phyloP scores from a whole-genome alignment of 495 filamentous ascomycete species.

The Aspergillus nidulans region DNA sequence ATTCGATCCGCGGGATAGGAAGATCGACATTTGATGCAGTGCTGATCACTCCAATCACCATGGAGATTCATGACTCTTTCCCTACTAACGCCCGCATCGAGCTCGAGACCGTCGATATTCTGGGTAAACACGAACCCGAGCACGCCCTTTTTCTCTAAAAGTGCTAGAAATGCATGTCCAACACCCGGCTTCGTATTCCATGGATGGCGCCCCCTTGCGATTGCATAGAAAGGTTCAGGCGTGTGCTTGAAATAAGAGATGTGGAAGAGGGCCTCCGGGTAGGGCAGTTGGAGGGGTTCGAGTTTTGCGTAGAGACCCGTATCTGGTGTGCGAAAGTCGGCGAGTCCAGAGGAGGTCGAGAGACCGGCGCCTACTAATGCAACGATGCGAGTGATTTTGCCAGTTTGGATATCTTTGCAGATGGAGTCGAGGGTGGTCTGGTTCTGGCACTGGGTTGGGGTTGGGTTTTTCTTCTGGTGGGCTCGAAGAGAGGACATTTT shows the following conservation, averaged over 20 bases:
- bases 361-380: conserved; percentile 28
- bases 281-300: conserved; percentile 69
- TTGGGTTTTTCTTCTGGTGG: neutral
- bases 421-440: conserved; percentile 12
- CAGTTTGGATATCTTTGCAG: conserved; percentile 17
- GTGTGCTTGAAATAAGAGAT: conserved; percentile 73
- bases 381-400: conserved; percentile 20
- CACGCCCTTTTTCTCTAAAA: conserved; percentile 64
- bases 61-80: conserved; percentile 78
- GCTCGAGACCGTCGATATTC: conserved; percentile 87
- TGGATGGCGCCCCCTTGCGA: conserved; percentile 80
- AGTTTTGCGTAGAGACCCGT: conserved; percentile 81
- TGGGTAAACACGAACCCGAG: conserved; percentile 82
- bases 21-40: conserved; percentile 71
- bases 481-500: neutral
- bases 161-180: conserved; percentile 66
- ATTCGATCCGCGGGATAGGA: conserved; percentile 62
- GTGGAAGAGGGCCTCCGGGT: conserved; percentile 69
- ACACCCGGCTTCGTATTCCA: conserved; percentile 73
- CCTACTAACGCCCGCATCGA: conserved; percentile 68
- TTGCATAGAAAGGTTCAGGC: conserved; percentile 78
- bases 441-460: neutral
- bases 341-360: conserved; percentile 68
- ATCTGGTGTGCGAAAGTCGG: conserved; percentile 72
- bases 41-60: conserved; percentile 78